Base-by-base conservation (phyloP, 805 yeast genomes). In the Candida verbasci region DNA sequence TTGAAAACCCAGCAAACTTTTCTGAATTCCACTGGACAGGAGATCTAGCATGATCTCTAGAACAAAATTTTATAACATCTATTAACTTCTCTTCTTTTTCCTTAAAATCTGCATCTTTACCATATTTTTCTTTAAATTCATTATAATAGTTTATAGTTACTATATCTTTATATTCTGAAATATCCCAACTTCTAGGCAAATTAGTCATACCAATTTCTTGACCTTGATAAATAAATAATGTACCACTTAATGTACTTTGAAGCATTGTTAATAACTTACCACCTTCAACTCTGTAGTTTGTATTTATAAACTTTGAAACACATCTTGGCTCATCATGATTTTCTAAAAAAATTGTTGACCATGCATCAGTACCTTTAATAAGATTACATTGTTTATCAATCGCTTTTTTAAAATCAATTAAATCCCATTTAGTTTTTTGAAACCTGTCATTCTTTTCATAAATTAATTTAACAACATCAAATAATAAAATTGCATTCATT, bases 261-360 rank as follows among this genome's bases (percentile, higher is more conserved):
- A 76, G 52, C 31, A 69, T 42, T 12, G 77, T 63, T 42, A 76
- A 49, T 49, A 74, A 53, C 55, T 76, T 76, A 20, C 76, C 75
- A 20, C 75, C 63, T 35, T 55, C 49, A 35, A n/a, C n/a, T n/a
- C 48, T 58, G 30, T 68, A 52, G 44, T 62, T n/a, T n/a, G n/a
- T 69, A 52, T 64, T 62, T 31, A 76, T 78, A 49, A 73, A 75
- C 47, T 81, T 62, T 11, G 77, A 55, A 26, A 74, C 66, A 22
- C 70, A 59, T 49, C 81, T 63, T 10, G 80, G 72, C 47, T 73
- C 80, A 54, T 76, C 82, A 49, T 76, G 82, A 50, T 76, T 76
- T 52, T 76, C 82, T 40, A 70, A 51, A 54, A 68, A 76, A 14
- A 67, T 64, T 11, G 81, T 71, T 22, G 74, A 55, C 82, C 82